phyloP scores from a whole-genome alignment of 2,329 filamentous ascomycete genomes.

The Fusarium goolgardi region DNA sequence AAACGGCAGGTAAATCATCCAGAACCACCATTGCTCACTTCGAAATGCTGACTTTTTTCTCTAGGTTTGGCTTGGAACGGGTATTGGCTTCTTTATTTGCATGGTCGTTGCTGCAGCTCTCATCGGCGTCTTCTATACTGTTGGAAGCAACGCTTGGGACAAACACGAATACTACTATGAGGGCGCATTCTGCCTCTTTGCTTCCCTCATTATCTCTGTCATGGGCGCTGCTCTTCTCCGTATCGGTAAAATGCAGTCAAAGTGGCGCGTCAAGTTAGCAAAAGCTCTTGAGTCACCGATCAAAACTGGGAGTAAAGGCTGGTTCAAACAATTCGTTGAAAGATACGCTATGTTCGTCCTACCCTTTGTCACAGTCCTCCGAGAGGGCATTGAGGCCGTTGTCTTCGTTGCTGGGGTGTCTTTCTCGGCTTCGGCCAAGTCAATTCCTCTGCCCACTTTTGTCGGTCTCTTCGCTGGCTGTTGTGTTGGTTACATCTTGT shows the following conservation, averaged over 20 bases:
- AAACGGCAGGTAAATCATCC: conserved; percentile 66
- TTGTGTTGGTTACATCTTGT: conserved; percentile 78
- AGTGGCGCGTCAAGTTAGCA: conserved; percentile 87
- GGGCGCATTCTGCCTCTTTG: conserved; percentile 79
- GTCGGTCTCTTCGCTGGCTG: conserved; percentile 75
- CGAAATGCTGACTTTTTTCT: not conserved
- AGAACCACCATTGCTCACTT: not conserved
- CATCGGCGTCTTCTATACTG: conserved; percentile 77
- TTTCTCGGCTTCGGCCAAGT: conserved; percentile 76
- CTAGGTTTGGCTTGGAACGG: conserved; percentile 72
- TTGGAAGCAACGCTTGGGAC: conserved; percentile 75
- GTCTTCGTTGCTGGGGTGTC: conserved; percentile 89
- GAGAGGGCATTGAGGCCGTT: conserved; percentile 87
- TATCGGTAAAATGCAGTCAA: conserved; percentile 84
- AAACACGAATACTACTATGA: conserved; percentile 82
- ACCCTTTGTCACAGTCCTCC: conserved; percentile 87
- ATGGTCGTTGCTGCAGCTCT: conserved; percentile 73
- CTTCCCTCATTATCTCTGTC: conserved; percentile 81
- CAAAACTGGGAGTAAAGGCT: conserved; percentile 55
- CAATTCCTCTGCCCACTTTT: conserved; percentile 82
- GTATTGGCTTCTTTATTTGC: conserved; percentile 71
- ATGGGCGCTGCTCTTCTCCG: conserved; percentile 85
- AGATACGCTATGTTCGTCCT: conserved; percentile 89
- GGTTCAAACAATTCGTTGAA: conserved; percentile 73
- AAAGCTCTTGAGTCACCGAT: conserved; percentile 70